Conservation (phyloP, 805 yeast species). For the Candida saitoana region DNA sequence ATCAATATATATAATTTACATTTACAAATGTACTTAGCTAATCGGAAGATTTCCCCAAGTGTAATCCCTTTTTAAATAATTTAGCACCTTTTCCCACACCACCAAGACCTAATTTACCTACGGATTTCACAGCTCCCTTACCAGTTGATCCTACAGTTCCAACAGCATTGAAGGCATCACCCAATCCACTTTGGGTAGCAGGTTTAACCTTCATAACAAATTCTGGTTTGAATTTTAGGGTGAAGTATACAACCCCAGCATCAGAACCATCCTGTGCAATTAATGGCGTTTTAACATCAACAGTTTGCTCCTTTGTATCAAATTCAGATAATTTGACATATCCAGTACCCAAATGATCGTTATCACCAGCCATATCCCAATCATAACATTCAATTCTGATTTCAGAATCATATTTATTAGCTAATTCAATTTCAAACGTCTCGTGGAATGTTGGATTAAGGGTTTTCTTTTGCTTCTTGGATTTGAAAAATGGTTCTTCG, state of each 20-base stretch:
- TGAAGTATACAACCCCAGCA: conserved; percentile 63
- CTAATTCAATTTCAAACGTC: conserved; percentile 48
- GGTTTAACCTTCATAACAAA: conserved; percentile 50
- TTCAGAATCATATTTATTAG: conserved; percentile 58
- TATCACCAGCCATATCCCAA: conserved; percentile 93
- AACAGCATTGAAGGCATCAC: conserved; percentile 32
- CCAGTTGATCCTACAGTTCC: conserved; percentile 45
- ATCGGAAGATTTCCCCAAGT: conserved; percentile 21
- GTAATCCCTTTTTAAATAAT: conserved; percentile 33
- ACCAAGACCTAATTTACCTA: conserved; percentile 39
- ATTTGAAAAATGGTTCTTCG: conserved; percentile 57
- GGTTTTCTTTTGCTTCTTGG: conserved; percentile 81
- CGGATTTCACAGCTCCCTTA: conserved; percentile 34
- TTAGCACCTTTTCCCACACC: conserved; percentile 33
- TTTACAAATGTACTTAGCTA: not conserved
- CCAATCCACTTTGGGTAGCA: conserved; percentile 12
- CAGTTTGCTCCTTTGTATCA: conserved; percentile 41
- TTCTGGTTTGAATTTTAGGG: conserved; percentile 64
- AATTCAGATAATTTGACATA: conserved; percentile 48
- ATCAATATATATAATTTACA: too few species aligned
- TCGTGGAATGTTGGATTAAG: conserved; percentile 91
- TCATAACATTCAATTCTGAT: conserved; percentile 63
- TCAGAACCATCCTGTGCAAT: conserved; percentile 46
- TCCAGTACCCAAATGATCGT: conserved; percentile 76
- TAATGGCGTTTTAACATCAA: conserved; percentile 51